These are phyloP conservation scores for Solanum piurae DNA, from an alignment of 257 asterid genomes.

Conservation along the genomic window DNA sequence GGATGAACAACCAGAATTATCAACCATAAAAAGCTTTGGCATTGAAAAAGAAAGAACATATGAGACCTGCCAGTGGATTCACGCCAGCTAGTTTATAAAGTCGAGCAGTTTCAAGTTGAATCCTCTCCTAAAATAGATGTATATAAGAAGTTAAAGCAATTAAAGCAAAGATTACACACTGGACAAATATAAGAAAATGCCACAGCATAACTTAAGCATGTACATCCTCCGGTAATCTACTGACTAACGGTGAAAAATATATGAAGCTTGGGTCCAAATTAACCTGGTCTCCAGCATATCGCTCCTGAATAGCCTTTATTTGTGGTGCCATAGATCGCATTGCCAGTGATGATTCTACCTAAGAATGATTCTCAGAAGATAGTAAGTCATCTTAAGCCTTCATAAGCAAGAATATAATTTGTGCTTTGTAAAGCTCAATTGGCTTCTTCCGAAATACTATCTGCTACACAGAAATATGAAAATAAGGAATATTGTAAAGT, in stretches of 20 bases:
- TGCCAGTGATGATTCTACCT: conserved; percentile 99
- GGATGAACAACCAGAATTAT: background rate
- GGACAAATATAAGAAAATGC: background rate
- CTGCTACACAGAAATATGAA: conserved; percentile 1
- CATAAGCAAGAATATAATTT: background rate
- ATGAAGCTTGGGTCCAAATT: background rate
- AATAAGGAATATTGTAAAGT: background rate
- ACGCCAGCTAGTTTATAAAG: conserved; percentile 94
- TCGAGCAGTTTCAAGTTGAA: conserved; percentile 93
- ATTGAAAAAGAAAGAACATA: background rate
- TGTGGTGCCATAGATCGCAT: conserved; percentile 95
- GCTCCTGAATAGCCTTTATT: conserved; percentile 95
- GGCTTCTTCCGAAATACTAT: background rate
- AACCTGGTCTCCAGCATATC: conserved; percentile 97
- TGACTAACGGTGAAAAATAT: conserved; percentile 11
- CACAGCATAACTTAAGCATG: background rate
- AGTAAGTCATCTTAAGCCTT: background rate
- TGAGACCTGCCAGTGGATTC: conserved; percentile 91
- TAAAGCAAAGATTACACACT: background rate
- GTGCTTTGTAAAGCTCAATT: background rate
- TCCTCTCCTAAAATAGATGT: conserved; percentile 61
- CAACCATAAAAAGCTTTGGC: background rate
- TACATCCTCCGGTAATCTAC: background rate
- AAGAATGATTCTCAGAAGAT: background rate
- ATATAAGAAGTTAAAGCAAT: background rate